These are phyloP conservation scores for Piper betle DNA, from an alignment of 164 flowering plant species.

Conservation along the genomic window DNA sequence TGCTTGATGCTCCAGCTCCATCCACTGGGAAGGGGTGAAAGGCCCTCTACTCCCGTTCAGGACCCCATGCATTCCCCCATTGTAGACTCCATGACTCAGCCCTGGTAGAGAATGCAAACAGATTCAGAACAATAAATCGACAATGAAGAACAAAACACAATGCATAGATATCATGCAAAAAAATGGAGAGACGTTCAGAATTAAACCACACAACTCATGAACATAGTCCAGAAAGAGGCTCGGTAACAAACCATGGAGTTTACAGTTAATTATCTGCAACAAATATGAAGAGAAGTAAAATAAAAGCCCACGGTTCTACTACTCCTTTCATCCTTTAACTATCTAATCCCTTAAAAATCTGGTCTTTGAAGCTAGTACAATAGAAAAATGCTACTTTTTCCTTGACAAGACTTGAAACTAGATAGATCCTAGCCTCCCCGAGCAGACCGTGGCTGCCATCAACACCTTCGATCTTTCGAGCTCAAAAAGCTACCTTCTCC, in stretches of 20 bases:
- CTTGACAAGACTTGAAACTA: conserved; percentile 31
- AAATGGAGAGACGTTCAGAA: not conserved
- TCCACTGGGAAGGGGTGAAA: conserved; percentile 82
- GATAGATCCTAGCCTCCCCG: conserved; percentile 14
- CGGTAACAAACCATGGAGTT: not conserved
- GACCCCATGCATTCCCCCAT: conserved; percentile 35
- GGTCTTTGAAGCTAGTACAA: not conserved
- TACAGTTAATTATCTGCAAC: not conserved
- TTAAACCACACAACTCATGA: not conserved
- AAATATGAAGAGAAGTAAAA: conserved; percentile 10
- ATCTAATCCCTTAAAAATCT: not conserved
- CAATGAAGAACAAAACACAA: too few species aligned
- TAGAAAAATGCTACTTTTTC: conserved; percentile 1
- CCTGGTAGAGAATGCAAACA: conserved; percentile 18
- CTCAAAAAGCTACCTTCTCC: conserved; percentile 1
- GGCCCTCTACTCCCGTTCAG: conserved; percentile 49
- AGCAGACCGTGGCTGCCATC: conserved; percentile 24
- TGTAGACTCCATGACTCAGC: conserved; percentile 35
- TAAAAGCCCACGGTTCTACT: not conserved
- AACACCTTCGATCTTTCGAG: conserved; percentile 10
- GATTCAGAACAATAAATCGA: not conserved
- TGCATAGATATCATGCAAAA: not conserved
- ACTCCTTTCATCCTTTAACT: not conserved
- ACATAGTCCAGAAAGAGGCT: not conserved
- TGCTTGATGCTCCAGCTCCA: conserved; percentile 87